Evolutionary conservation across 257 asterid genomes (phyloP), one percentile per base, ranked within the genome.

Genomic region (Penstemon eatonii): DNA sequence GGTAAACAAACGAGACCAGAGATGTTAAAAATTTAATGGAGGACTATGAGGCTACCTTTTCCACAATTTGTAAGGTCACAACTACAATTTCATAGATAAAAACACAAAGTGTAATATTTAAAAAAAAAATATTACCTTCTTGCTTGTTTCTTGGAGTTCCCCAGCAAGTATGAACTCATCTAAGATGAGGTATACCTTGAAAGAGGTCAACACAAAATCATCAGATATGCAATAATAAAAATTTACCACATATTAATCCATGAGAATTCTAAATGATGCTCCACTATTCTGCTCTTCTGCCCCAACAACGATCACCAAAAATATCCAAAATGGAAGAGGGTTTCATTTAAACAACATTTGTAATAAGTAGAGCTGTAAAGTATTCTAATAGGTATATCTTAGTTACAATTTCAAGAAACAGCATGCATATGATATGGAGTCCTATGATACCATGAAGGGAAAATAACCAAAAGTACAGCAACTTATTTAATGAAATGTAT

Each of bases 101-200:
- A 52, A 39, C 42, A 66, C 41, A 5, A 51, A 18, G 18, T 19
- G 53, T 52, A 11, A 61, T n/a, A 11, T 38, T 36, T 11, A 59
- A 43, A 63, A 47, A 0, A 42, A 39, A 66, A 54, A 39, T 7
- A 71, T 73, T 84, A 93, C 97, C 95, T 81, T 93, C 80, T 93
- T 93, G 79, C 99, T 93, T 39, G 97, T 93, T 84, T 93, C 99
- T 81, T 93, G 99, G 70, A 90, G 94, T 76, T 93, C 99, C 63
- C 99, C 97, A 49, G 96, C 99, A 58, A 93, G 97, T 70, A 93
- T 93, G 85, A 91, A 93, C 88, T 93, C 99, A 42, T 93, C 99
- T 60, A 93, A 63, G 75, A 89, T 90, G 78, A 93, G 95, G 76
- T 93, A 91, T 54, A 93, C 99, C 99, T 93, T 70, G 60, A 38